Conservation (phyloP, 1,139 yeast species). For the Taiozyma onychis region DNA sequence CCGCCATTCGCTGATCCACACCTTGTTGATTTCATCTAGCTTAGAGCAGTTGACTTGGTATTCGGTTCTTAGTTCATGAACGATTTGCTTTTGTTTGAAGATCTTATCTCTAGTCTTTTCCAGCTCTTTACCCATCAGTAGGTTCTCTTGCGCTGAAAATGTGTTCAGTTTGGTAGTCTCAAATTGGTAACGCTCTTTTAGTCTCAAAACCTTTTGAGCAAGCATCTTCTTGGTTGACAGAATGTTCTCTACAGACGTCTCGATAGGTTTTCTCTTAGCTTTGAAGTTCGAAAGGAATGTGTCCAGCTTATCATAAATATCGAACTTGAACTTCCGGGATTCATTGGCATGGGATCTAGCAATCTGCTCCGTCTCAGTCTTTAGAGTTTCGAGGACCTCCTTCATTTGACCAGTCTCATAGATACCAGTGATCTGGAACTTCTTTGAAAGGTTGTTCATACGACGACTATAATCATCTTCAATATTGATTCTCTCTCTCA, state of each 20-base stretch:
- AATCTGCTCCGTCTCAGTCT: constrained; percentile 47
- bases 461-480: constrained; percentile 70
- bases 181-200: constrained; percentile 48
- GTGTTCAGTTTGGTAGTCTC: constrained; percentile 59
- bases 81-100: constrained; percentile 45
- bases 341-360: constrained; percentile 43
- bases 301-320: constrained; percentile 37
- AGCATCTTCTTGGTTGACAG: constrained; percentile 35
- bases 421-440: constrained; percentile 41
- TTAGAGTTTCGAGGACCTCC: constrained; percentile 53
- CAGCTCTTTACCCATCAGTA: constrained; percentile 75
- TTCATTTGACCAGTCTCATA: constrained; percentile 56
- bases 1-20: constrained; percentile 80
- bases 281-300: constrained; percentile 38
- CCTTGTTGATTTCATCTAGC: constrained; percentile 61
- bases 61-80: constrained; percentile 45
- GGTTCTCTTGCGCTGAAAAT: constrained; percentile 55
- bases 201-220: constrained; percentile 33
- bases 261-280: constrained; percentile 41
- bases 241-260: constrained; percentile 37
- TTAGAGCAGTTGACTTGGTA: constrained; percentile 55
- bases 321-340: constrained; percentile 37
- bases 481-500: constrained; percentile 45
- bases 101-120: constrained; percentile 62
- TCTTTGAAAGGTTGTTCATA: constrained; percentile 44